phyloP scores from a whole-genome alignment of 495 filamentous ascomycete genomes.

The Penicillium antarcticum region DNA sequence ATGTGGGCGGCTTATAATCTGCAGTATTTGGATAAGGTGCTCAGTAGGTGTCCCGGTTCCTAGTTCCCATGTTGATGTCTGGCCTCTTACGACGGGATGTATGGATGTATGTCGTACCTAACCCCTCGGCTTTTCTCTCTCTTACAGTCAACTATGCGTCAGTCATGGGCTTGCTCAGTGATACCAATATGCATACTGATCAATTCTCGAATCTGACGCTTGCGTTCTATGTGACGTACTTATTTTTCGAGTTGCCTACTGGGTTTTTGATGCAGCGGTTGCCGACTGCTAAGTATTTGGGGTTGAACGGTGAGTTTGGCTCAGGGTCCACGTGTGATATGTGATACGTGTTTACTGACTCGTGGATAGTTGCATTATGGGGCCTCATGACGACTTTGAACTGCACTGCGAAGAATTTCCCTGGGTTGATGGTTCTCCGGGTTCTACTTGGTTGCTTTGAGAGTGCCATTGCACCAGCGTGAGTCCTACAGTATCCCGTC shows the following conservation, averaged over 20 bases:
- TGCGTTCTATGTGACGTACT: slow-evolving; percentile 53
- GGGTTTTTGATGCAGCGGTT: slow-evolving; percentile 44
- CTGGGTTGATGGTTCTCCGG: slow-evolving; percentile 42
- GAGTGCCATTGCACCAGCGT: slow-evolving; percentile 56
- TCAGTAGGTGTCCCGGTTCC: slow-evolving; percentile 24
- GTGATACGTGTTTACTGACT: neutral
- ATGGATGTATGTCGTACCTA: too few relatives aligned
- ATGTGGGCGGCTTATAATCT: slow-evolving; percentile 54
- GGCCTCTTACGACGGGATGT: too few relatives aligned
- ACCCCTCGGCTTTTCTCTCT: neutral
- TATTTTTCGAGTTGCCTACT: slow-evolving; percentile 32
- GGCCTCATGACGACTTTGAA: slow-evolving; percentile 58
- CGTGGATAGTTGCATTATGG: slow-evolving; percentile 45
- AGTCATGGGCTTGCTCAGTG: slow-evolving; percentile 53
- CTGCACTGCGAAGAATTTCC: slow-evolving; percentile 51
- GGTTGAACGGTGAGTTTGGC: slow-evolving; percentile 34
- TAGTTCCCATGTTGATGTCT: too few relatives aligned
- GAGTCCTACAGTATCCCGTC: slow-evolving; percentile 34
- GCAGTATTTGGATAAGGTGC: slow-evolving; percentile 65
- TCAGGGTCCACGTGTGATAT: neutral
- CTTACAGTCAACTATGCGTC: slow-evolving; percentile 48
- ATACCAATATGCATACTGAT: slow-evolving; percentile 50
- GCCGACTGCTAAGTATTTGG: slow-evolving; percentile 47
- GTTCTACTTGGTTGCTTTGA: slow-evolving; percentile 67
- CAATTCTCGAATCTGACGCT: slow-evolving; percentile 53